phyloP scores from a whole-genome alignment of 1,284 basidiomycete species.

The Ganoderma lingzhi region DNA sequence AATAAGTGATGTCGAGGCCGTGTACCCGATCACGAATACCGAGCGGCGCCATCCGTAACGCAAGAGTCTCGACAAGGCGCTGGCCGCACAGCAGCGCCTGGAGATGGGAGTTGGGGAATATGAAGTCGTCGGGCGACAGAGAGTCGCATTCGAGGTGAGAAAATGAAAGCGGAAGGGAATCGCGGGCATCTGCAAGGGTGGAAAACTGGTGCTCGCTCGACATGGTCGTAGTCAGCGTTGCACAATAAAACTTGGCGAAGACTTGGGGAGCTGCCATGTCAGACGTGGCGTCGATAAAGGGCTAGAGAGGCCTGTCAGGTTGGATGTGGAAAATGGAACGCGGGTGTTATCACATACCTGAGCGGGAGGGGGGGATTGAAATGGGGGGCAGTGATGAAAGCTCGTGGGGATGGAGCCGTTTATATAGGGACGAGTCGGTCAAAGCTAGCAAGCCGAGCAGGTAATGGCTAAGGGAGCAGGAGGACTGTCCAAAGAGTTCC shows the following conservation, averaged over 20 bases:
- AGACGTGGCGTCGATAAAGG: not conserved
- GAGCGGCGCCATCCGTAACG: not conserved
- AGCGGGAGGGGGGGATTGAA: not conserved
- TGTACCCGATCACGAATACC: not conserved
- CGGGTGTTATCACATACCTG: not conserved
- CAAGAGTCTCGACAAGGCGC: not conserved
- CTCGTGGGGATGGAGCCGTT: not conserved
- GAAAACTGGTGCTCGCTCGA: not conserved
- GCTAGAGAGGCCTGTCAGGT: not conserved
- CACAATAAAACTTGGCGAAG: not conserved
- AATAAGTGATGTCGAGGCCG: not conserved
- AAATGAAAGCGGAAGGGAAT: not conserved
- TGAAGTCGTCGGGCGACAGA: not conserved
- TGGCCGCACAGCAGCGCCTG: not conserved
- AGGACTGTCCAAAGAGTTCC: not conserved
- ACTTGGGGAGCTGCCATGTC: not conserved
- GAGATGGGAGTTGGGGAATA: not conserved
- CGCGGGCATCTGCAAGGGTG: not conserved
- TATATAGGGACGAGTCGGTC: not conserved
- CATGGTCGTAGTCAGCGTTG: too few relatives aligned
- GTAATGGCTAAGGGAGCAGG: not conserved
- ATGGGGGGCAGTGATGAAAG: not conserved
- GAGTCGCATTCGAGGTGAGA: not conserved
- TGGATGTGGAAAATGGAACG: not conserved
- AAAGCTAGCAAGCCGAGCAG: not conserved